Evolutionary conservation across 352 stramenopile genomes (phyloP).

Genomic region (Pythium periplocum): DNA sequence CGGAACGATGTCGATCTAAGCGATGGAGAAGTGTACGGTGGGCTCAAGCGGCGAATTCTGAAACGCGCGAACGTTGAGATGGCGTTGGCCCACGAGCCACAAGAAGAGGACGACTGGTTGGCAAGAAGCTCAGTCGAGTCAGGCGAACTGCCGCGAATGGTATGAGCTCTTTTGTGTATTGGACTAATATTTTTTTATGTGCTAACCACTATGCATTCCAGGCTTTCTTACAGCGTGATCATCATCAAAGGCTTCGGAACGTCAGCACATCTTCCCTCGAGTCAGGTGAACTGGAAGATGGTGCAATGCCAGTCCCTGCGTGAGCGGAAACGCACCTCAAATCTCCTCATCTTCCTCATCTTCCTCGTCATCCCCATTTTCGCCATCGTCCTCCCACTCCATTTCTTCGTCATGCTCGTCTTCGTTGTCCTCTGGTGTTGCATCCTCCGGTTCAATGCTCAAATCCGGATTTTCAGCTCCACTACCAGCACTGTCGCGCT

Average conservation of each 20-base stretch:
- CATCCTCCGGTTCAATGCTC: constrained; percentile 3
- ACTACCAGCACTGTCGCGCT: background rate
- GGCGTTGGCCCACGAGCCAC: constrained; percentile 1
- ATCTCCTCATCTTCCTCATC: constrained; percentile 2
- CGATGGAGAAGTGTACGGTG: constrained; percentile 58
- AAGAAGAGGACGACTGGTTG: background rate
- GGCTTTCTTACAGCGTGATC: constrained; percentile 11
- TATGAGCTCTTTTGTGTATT: constrained; percentile 10
- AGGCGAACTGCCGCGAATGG: constrained; percentile 36
- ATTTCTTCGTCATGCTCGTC: constrained; percentile 8
- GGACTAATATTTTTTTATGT: constrained; percentile 1
- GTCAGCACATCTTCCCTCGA: constrained; percentile 27
- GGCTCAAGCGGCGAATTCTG: constrained; percentile 18
- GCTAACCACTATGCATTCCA: constrained; percentile 3
- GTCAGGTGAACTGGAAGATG: constrained; percentile 32
- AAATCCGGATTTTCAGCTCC: background rate
- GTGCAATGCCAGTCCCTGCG: background rate
- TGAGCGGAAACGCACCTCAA: too few species aligned
- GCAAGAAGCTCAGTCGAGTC: constrained; percentile 40
- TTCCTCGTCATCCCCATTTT: background rate
- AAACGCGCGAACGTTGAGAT: constrained; percentile 21
- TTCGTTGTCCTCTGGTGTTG: background rate
- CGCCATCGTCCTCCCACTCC: constrained; percentile 1
- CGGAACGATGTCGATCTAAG: constrained; percentile 32
- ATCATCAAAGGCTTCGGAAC: constrained; percentile 14